phyloP scores from a whole-genome alignment of 208 protist genomes.

The Trypanosoma cruzi region DNA sequence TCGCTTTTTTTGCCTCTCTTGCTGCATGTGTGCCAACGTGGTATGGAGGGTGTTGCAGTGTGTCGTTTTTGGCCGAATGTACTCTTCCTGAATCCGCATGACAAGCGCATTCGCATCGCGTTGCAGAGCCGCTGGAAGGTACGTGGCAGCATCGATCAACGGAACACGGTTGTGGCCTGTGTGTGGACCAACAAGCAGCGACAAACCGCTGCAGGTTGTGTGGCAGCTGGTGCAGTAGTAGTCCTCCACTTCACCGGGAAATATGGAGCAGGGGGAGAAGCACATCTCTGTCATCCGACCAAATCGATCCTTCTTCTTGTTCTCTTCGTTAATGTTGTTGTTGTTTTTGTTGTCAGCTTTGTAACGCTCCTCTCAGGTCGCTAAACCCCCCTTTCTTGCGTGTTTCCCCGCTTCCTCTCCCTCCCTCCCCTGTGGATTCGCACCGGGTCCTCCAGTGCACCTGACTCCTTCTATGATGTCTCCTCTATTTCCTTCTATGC shows the following conservation, averaged over 20 bases:
- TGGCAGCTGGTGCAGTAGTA: conserved; percentile 78
- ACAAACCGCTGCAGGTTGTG: conserved; percentile 43
- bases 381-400: too few species aligned
- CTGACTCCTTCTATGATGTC: conserved; percentile 1
- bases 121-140: conserved; percentile 49
- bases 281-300: conserved; percentile 7
- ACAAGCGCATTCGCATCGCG: conserved; percentile 39
- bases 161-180: conserved; percentile 63
- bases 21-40: conserved; percentile 32
- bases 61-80: conserved; percentile 23
- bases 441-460: not conserved
- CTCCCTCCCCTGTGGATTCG: too few species aligned
- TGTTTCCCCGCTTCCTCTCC: too few species aligned
- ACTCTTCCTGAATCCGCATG: conserved; percentile 38
- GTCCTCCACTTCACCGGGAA: conserved; percentile 34
- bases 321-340: not conserved
- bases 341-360: not conserved
- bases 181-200: conserved; percentile 72
- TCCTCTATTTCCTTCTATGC: conserved; percentile 1
- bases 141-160: conserved; percentile 36
- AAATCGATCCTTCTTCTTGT: not conserved
- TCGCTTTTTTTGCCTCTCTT: conserved; percentile 30
- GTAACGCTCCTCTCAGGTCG: too few species aligned
- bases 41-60: conserved; percentile 34
- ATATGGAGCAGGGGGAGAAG: conserved; percentile 26